Conservation (phyloP, 179 eudicot genomes). For the Actinidia arguta region DNA sequence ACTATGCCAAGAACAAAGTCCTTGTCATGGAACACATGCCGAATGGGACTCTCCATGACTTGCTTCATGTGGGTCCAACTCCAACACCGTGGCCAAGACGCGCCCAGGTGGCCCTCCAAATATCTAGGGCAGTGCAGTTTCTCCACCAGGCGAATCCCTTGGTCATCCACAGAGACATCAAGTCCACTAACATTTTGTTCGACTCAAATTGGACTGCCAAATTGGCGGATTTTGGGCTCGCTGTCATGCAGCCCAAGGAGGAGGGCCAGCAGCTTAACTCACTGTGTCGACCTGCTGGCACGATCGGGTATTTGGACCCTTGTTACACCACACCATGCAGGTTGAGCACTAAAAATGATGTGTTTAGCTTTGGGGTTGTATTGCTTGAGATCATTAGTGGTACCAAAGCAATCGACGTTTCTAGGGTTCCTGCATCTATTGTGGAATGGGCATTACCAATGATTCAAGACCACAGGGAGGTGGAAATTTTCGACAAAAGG, state of each 20-base stretch:
- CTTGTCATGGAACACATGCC: constrained; percentile 79
- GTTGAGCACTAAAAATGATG: constrained; percentile 66
- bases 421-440: constrained; percentile 45
- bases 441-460: constrained; percentile 60
- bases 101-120: constrained; percentile 49
- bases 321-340: constrained; percentile 63
- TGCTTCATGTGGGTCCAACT: constrained; percentile 42
- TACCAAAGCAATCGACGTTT: constrained; percentile 60
- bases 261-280: constrained; percentile 20
- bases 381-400: constrained; percentile 68
- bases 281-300: constrained; percentile 67
- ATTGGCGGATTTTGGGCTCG: constrained; percentile 74
- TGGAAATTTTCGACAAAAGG: constrained; percentile 44
- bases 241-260: constrained; percentile 27
- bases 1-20: constrained; percentile 24
- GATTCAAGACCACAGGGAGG: constrained; percentile 27
- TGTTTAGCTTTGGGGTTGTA: constrained; percentile 78
- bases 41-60: constrained; percentile 72
- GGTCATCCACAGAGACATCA: constrained; percentile 72
- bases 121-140: constrained; percentile 55
- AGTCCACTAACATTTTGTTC: constrained; percentile 71
- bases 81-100: constrained; percentile 60
- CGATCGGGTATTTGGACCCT: constrained; percentile 85
- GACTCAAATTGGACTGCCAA: constrained; percentile 59
- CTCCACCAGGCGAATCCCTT: constrained; percentile 47